Base-by-base conservation (phyloP, 1,139 yeast species). In the Diutina pseudorugosa region DNA sequence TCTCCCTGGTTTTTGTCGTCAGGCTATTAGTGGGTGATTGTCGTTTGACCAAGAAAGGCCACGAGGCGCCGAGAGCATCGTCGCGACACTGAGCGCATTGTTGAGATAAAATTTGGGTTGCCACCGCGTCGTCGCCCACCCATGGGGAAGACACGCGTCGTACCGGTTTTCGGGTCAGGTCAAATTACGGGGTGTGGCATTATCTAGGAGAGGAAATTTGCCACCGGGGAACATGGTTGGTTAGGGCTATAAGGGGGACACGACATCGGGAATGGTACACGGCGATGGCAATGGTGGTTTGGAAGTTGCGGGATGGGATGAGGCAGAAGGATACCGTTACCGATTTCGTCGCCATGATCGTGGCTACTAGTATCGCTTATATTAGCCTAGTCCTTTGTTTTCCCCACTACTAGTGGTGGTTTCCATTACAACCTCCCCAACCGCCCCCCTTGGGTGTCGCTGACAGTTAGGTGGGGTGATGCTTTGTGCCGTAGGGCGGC, bases 71-170 rank as follows among this genome's bases (percentile, higher is more conserved):
- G 45, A 9, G 14, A 14, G 9, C 25, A 12, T 20, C 27, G 21
- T 42, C 42, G 19, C 45, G 25, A 21, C 45, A 14, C n/a, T 18
- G 45, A 42, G 45, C n/a, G 43, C 43, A 42, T 42, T 42, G 45
- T 42, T 42, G 20, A 14, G 21, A n/a, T n/a, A n/a, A 9, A 42
- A 42, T 41, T 16, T 21, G 45, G 23, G 25, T 42, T 42, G 45
- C 45, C 45, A 42, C 45, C 45, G 45, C 45, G 45, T 42, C 36
- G 36, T n/a, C n/a, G n/a, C n/a, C n/a, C n/a, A n/a, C n/a, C n/a
- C n/a, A n/a, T n/a, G n/a, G n/a, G n/a, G n/a, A n/a, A n/a, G n/a
- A 30, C 36, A 30, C 36, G 36, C 36, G 36, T 30, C n/a, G 36
- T 11, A 11, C 36, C 5, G 14, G 36, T 14, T 14, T 14, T 14